Evolutionary conservation across 352 stramenopile species (phyloP).

Genomic region (Thalassiosira exigua): DNA sequence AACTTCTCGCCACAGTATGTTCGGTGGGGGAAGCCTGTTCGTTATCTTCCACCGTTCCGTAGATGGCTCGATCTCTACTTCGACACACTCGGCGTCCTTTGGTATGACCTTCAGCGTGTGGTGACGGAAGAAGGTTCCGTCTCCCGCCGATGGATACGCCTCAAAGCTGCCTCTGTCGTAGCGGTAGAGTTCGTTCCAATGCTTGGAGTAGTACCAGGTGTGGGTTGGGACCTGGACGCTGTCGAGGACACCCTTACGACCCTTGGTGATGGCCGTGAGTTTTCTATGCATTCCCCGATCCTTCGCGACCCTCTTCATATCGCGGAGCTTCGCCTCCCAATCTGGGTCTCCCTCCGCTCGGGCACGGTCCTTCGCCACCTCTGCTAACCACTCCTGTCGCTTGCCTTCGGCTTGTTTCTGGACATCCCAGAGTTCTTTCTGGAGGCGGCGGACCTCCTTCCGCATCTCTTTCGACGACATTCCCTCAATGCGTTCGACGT

Average conservation of each 20-base stretch:
- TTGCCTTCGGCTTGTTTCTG: slow-evolving; percentile 21
- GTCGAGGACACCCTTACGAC: not conserved
- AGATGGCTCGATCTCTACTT: not conserved
- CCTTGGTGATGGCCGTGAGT: slow-evolving; percentile 1
- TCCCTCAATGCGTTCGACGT: not conserved
- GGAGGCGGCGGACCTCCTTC: not conserved
- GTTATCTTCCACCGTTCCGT: too few relatives aligned
- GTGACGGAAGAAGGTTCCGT: slow-evolving; percentile 2
- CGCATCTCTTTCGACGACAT: not conserved
- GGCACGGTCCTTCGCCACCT: slow-evolving; percentile 16
- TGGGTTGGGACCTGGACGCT: slow-evolving; percentile 9
- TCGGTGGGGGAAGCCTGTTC: too few relatives aligned
- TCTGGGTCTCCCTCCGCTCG: slow-evolving; percentile 22
- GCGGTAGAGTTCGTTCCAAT: slow-evolving; percentile 7
- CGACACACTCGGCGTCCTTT: slow-evolving; percentile 8
- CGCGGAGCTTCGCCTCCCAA: slow-evolving; percentile 8
- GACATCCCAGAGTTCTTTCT: slow-evolving; percentile 2
- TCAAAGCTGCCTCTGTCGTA: slow-evolving; percentile 10
- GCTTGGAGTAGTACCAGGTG: slow-evolving; percentile 16
- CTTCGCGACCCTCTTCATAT: not conserved
- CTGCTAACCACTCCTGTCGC: slow-evolving; percentile 24
- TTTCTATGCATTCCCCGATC: not conserved
- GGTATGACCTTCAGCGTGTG: slow-evolving; percentile 24
- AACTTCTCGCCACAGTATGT: slow-evolving; percentile 9
- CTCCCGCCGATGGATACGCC: not conserved